Base-by-base conservation (phyloP, 1,284 basidiomycete genomes). In the Ustilago shanxiensis region DNA sequence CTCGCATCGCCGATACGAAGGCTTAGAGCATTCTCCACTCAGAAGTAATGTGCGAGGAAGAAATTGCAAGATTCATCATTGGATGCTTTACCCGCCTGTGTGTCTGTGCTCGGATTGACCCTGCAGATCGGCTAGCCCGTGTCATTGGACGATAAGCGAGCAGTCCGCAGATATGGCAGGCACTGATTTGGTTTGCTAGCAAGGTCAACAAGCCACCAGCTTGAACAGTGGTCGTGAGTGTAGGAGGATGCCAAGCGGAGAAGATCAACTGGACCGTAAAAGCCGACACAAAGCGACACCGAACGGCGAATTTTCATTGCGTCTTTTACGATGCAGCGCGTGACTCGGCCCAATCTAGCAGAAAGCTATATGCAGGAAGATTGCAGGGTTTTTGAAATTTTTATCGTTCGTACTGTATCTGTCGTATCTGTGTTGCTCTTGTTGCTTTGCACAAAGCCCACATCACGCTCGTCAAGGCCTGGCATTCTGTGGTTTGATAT, bases 1-100 rank as follows among this genome's bases (percentile, higher is more conserved):
- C 61, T 47, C 61, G 67, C 18, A 70, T 70, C 33, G 67, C 57
- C 52, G 61, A 70, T 29, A 70, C 61, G 16, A 64, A 60, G 31
- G 57, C 57, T 28, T 68, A 35, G 20, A 55, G 1, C 31, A 11
- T 16, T 41, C 22, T 39, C 10, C 22, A 39, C 18, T 24, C 4
- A 26, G 16, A 7, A 7, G 26, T 24, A 49, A 8, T 26, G 41
- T 20, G 20, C 41, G 35, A 44, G 41, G n/a, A 6, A 44, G n/a
- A 20, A 44, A 44, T 44, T n/a, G 1, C 41, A 44, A 20, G 20
- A n/a, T 44, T n/a, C 7, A 37, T 20, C 41, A 11, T 44, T n/a
- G 20, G 20, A 10, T 6, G 0, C 7, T 9, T 44, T n/a, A 44
- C 8, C 41, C 41, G 6, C 9, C 20, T 44, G 41, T 22, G 4